These are phyloP conservation scores for Penicillium sp. DNA, from an alignment of 2,329 filamentous ascomycete genomes.

Conservation along the genomic window DNA sequence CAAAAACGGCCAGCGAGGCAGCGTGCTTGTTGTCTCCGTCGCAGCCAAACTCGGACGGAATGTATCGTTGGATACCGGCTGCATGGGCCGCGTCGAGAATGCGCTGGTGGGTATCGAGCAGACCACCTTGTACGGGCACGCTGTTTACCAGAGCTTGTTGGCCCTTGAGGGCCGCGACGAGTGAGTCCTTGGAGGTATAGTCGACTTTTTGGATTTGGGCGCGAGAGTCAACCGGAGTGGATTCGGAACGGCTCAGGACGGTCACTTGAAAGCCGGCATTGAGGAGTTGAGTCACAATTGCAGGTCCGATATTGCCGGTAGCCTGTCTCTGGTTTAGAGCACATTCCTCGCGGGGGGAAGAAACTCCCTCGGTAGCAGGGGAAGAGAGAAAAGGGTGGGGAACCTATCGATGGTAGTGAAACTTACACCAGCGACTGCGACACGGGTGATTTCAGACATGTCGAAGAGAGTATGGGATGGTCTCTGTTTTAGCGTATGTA, in stretches of 20 bases:
- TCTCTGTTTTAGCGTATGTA: background rate
- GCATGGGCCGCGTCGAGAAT: constrained; percentile 28
- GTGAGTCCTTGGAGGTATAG: constrained; percentile 8
- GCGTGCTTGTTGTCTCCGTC: constrained; percentile 23
- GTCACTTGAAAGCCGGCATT: constrained; percentile 9
- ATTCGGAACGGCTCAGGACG: constrained; percentile 6
- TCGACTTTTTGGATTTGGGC: constrained; percentile 7
- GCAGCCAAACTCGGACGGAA: constrained; percentile 35
- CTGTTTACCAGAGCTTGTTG: constrained; percentile 26
- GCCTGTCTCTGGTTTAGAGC: constrained; percentile 1
- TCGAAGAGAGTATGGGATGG: background rate
- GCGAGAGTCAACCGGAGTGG: constrained; percentile 4
- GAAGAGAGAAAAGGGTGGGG: too few relatives aligned
- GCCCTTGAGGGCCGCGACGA: constrained; percentile 19
- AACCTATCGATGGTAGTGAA: background rate
- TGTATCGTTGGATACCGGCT: constrained; percentile 26
- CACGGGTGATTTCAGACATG: constrained; percentile 9
- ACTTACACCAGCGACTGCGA: constrained; percentile 11
- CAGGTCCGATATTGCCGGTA: constrained; percentile 11
- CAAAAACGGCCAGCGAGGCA: constrained; percentile 27
- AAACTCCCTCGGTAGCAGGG: too few relatives aligned
- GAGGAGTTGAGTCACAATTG: constrained; percentile 9
- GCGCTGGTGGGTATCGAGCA: constrained; percentile 8
- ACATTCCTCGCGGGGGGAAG: too few relatives aligned
- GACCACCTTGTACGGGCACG: constrained; percentile 9